phyloP scores from a whole-genome alignment of 495 filamentous ascomycete genomes.

The Pyrenula massariospora region DNA sequence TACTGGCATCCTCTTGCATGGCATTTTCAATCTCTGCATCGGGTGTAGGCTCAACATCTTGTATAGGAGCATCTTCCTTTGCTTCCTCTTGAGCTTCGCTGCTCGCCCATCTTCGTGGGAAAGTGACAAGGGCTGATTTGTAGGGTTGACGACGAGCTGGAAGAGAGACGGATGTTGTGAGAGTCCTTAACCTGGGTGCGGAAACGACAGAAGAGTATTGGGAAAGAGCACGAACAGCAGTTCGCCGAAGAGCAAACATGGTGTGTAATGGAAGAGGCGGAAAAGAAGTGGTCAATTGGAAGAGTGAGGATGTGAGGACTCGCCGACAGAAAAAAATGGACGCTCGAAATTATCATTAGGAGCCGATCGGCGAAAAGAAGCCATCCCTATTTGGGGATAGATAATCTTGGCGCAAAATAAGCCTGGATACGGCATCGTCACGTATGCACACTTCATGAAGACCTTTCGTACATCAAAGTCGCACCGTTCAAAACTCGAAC shows the following conservation, averaged over 20 bases:
- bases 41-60: not conserved
- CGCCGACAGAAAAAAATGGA: not conserved
- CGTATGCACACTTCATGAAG: no score
- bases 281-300: not conserved
- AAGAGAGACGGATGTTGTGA: not conserved
- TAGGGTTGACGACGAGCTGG: not conserved
- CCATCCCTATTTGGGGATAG: no score
- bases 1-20: not conserved
- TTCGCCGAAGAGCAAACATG: not conserved
- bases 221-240: not conserved
- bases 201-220: not conserved
- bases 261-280: not conserved
- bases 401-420: no score
- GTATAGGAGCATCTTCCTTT: not conserved
- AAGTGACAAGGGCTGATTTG: not conserved
- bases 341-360: not conserved
- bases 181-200: not conserved
- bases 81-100: constrained; percentile 1
- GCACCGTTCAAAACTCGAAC: no score
- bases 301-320: not conserved
- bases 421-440: no score
- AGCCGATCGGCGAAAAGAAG: no score
- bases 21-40: not conserved
- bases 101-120: not conserved
- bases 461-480: no score